These are phyloP conservation scores for Scenedesmus sp. DNA, from an alignment of 163 green algal species.

Conservation along the genomic window DNA sequence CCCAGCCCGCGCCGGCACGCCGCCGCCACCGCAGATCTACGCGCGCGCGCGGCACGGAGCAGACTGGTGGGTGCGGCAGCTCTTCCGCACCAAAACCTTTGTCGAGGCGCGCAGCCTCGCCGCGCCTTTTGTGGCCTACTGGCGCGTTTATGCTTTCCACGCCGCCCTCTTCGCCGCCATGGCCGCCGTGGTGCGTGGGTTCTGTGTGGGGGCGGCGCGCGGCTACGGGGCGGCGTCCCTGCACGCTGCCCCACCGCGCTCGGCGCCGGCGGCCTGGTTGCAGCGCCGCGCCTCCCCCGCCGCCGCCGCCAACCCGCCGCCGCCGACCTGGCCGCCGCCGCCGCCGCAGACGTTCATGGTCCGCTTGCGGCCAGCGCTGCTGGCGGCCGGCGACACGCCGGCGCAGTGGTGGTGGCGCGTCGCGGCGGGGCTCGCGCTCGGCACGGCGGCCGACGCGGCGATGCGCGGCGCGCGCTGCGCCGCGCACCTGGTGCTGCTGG, in stretches of 20 bases:
- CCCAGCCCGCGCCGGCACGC: too few relatives aligned
- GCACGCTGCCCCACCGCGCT: too few relatives aligned
- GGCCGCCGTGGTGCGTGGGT: constrained; percentile 21
- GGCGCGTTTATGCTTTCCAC: constrained; percentile 39
- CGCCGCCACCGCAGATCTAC: constrained; percentile 16
- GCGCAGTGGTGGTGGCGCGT: too few relatives aligned
- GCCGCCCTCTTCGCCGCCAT: constrained; percentile 26
- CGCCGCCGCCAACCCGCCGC: too few relatives aligned
- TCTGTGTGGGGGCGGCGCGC: too few relatives aligned
- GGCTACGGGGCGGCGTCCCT: too few relatives aligned
- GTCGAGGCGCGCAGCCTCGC: constrained; percentile 46
- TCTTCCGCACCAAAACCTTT: constrained; percentile 47
- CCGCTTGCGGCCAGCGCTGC: too few relatives aligned
- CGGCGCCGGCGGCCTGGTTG: too few relatives aligned
- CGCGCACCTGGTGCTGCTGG: not conserved
- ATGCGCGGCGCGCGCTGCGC: not conserved
- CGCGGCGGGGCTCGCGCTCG: not conserved
- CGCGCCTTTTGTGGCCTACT: constrained; percentile 42
- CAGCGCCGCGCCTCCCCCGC: too few relatives aligned
- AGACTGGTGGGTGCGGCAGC: constrained; percentile 43
- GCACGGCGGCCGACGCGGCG: not conserved
- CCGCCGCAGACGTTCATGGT: too few relatives aligned
- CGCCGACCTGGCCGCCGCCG: too few relatives aligned
- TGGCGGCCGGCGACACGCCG: too few relatives aligned
- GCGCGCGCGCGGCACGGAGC: constrained; percentile 30